These are phyloP conservation scores for Artemisia tridentata DNA, from an alignment of 129 eudicot species.

Conservation along the genomic window DNA sequence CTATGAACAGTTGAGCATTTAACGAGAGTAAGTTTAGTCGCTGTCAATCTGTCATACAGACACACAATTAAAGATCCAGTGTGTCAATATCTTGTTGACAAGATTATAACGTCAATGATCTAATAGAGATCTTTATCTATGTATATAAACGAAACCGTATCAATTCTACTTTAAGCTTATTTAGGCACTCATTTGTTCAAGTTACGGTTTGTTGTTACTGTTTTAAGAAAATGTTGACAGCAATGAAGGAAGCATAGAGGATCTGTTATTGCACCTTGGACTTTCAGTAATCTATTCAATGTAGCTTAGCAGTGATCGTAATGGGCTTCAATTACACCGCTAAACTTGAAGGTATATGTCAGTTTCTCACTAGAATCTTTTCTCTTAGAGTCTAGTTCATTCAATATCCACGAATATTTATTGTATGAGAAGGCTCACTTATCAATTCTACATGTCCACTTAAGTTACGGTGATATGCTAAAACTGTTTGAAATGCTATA, in stretches of 20 bases:
- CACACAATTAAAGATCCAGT: not conserved
- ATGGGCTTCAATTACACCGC: not conserved
- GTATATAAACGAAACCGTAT: not conserved
- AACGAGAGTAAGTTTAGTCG: not conserved
- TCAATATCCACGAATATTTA: conserved; percentile 5
- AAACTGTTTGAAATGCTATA: not conserved
- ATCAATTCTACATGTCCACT: not conserved
- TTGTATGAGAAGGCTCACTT: not conserved
- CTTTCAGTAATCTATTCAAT: not conserved
- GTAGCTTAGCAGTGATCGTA: conserved; percentile 4
- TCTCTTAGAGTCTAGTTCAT: conserved; percentile 8
- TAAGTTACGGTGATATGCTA: not conserved
- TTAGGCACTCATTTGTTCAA: not conserved
- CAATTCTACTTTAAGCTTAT: not conserved
- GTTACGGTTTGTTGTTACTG: not conserved
- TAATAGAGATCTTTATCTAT: not conserved
- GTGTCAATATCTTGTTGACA: not conserved
- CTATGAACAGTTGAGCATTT: not conserved
- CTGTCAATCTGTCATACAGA: not conserved
- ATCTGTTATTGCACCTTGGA: not conserved
- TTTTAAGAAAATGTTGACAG: not conserved
- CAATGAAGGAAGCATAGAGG: not conserved
- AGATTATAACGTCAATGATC: too few relatives aligned
- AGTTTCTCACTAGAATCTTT: not conserved
- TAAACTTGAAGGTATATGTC: not conserved